phyloP scores from a whole-genome alignment of 768 basidiomycete species.

The Lentinula guzmanii region DNA sequence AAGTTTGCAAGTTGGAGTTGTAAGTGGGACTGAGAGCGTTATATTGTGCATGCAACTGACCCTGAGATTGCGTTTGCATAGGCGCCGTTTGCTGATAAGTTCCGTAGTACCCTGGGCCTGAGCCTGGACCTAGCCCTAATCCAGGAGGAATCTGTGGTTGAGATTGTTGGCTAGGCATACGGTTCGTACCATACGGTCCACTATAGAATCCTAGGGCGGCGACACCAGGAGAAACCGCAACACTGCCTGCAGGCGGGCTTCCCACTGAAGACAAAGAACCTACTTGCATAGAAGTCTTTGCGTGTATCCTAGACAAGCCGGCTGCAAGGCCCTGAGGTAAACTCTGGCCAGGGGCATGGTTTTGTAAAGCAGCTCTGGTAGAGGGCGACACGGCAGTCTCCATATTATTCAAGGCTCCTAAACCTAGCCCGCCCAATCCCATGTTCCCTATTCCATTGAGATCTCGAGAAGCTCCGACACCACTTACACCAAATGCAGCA shows the following conservation, averaged over 20 bases:
- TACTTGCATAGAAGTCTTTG: conserved; percentile 40
- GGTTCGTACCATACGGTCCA: conserved; percentile 3
- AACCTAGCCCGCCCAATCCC: conserved; percentile 17
- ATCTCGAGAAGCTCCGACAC: conserved; percentile 6
- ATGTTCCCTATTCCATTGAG: background rate
- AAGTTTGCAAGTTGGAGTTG: background rate
- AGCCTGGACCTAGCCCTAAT: background rate
- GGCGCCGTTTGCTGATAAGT: background rate
- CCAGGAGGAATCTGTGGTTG: background rate
- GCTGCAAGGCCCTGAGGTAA: conserved; percentile 90
- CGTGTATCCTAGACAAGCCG: conserved; percentile 86
- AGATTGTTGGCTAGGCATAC: background rate
- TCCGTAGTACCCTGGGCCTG: background rate
- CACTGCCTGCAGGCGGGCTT: conserved; percentile 2
- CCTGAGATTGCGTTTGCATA: background rate
- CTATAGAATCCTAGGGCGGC: conserved; percentile 4
- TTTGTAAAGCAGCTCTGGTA: conserved; percentile 75
- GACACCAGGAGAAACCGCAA: conserved; percentile 14
- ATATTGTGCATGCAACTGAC: background rate
- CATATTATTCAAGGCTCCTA: conserved; percentile 24
- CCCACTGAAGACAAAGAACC: conserved; percentile 24
- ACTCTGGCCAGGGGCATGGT: conserved; percentile 87
- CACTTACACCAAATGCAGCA: conserved; percentile 6
- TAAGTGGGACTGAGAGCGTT: background rate
- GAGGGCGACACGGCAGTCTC: conserved; percentile 52